Evolutionary conservation across 345 rosid species (phyloP), one percentile per base, ranked within the genome.

Genomic region (Moricandia arvensis): DNA sequence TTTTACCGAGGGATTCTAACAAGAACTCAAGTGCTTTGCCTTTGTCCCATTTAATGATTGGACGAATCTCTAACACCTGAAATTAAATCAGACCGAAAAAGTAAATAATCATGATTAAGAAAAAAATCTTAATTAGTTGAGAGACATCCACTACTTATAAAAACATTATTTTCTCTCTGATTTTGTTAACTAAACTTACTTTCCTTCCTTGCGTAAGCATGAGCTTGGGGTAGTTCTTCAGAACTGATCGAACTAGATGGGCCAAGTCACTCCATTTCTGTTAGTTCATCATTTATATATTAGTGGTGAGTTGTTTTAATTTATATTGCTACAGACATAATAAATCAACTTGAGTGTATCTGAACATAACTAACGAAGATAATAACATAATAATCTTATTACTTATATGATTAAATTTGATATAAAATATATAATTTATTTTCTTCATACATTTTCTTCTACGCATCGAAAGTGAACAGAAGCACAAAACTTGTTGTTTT

Each of bases 21-120:
- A 95, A 81, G 82, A 92, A 93, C 74, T 95, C 99, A 58, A 95
- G 96, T 59, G 99, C 99, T 81, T 93, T 92, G 72, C 99, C 99
- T 80, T 95, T 95, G 82, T 95, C 94, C 99, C 98, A 95, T 79
- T 92, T 86, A 60, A 95, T 95, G 0, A 80, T 80, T 5, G 99
- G 99, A 17, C 99, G 93, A 65, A 95, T 86, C 83, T 95, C 99
- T 6, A 95, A 58, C 13, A 95, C 99, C 98, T 94, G 9, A 3
- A 29, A 66, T 47, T 47, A 43, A 43, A 43, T 43, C 51, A 43
- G 51, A 43, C 51, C 51, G 51, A 13, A 43, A 43, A 43, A 43
- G 51, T 43, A 13, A 13, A 43, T 43, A 43, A 43, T 43, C 37
- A 66, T 58, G 55, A 69, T 62, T 4, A 35, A 31, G 21, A n/a